phyloP scores from a whole-genome alignment of 129 eudicot genomes.

The Artemisia tridentata region DNA sequence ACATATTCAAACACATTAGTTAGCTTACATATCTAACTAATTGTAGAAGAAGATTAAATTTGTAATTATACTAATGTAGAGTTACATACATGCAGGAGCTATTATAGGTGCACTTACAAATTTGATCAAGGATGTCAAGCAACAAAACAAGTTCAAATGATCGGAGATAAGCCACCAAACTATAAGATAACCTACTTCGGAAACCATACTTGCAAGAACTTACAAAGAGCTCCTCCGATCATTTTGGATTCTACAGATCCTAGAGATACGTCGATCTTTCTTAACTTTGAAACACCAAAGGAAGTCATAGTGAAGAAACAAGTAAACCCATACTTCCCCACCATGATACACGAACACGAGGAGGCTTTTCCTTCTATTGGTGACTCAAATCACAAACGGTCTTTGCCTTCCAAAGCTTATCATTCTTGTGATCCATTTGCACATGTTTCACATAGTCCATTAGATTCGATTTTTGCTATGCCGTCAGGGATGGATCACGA shows the following conservation, averaged over 20 bases:
- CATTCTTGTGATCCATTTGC: not conserved
- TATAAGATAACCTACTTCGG: constrained; percentile 40
- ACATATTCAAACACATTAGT: no score
- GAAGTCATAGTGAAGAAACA: not conserved
- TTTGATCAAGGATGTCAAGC: constrained; percentile 25
- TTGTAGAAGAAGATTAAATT: not conserved
- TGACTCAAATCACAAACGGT: no score
- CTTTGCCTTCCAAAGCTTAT: not conserved
- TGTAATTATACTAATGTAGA: not conserved
- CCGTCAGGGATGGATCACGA: not conserved
- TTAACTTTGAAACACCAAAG: constrained; percentile 21
- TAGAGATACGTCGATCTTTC: constrained; percentile 21
- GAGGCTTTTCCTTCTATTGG: not conserved
- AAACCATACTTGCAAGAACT: constrained; percentile 34
- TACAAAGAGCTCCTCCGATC: constrained; percentile 24
- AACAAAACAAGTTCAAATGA: constrained; percentile 43
- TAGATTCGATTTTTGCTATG: not conserved
- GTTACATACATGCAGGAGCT: constrained; percentile 37
- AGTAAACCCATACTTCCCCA: not conserved
- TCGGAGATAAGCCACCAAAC: constrained; percentile 27
- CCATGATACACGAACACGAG: not conserved
- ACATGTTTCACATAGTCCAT: not conserved
- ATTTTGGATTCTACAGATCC: constrained; percentile 19
- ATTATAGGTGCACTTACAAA: constrained; percentile 54
- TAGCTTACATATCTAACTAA: no score